A percentile compares a stretch with the other conserved stretches of the same genome.
Conservation (phyloP, 139 green algal species). For the Pseudopediastrum boryanum region DNA sequence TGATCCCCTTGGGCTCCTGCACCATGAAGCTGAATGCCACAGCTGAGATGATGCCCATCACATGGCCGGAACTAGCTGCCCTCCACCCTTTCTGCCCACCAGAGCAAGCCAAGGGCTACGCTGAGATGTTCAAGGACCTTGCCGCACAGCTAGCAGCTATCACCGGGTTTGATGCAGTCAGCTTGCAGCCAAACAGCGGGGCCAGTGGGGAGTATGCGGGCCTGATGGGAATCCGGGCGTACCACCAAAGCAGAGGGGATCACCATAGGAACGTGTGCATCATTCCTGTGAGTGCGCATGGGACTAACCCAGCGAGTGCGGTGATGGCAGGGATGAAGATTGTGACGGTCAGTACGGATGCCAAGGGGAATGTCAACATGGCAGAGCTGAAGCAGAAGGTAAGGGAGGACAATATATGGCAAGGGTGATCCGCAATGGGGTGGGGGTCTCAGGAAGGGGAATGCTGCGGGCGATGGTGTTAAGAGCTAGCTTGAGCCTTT, state of each 20-base stretch:
- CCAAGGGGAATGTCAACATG: slow-evolving; percentile 94
- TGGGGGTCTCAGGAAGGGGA: no score
- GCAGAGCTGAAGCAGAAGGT: slow-evolving; percentile 85
- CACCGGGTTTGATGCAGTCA: slow-evolving; percentile 98
- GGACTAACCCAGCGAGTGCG: slow-evolving; percentile 97
- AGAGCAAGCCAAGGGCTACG: slow-evolving; percentile 87
- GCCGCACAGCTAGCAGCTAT: slow-evolving; percentile 89
- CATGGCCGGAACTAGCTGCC: slow-evolving; percentile 96
- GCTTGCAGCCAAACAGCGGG: slow-evolving; percentile 97
- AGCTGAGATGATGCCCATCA: slow-evolving; percentile 98
- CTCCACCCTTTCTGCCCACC: slow-evolving; percentile 95
- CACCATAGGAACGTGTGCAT: slow-evolving; percentile 96
- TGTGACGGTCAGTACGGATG: slow-evolving; percentile 85
- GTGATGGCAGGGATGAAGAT: slow-evolving; percentile 99
- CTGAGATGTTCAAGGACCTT: slow-evolving; percentile 96
- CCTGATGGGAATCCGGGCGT: slow-evolving; percentile 97
- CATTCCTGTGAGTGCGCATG: slow-evolving; percentile 97
- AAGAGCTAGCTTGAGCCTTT: no score
- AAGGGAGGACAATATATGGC: no score
- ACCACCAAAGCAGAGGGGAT: slow-evolving; percentile 88
- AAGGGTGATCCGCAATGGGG: no score
- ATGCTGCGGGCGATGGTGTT: no score
- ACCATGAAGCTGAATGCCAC: slow-evolving; percentile 99
- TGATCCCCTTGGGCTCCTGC: slow-evolving; percentile 98
- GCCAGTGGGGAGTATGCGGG: slow-evolving; percentile 97